These are phyloP conservation scores for Paraglomus occultum DNA, from an alignment of 192 early-diverging fungal species.

Conservation along the genomic window DNA sequence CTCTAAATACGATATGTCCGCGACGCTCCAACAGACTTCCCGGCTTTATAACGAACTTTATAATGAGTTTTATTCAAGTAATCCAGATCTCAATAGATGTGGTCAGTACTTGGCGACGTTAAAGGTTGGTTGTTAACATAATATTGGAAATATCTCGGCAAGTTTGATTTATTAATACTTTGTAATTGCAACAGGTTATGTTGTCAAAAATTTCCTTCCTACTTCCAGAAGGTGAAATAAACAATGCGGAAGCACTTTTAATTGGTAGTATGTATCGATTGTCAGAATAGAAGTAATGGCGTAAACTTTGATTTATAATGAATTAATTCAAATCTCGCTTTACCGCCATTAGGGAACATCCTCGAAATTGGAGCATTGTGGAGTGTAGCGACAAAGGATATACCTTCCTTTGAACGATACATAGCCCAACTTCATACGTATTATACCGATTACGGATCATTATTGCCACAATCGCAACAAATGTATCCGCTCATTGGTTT, in stretches of 20 bases:
- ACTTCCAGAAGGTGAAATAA: constrained; percentile 42
- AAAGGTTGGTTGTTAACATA: constrained; percentile 52
- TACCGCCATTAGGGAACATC: constrained; percentile 65
- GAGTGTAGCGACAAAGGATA: constrained; percentile 83
- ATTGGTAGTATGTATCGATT: constrained; percentile 50
- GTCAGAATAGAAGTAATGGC: background rate
- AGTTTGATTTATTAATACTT: background rate
- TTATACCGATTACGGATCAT: constrained; percentile 73
- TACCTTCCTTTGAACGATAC: constrained; percentile 94
- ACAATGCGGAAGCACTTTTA: constrained; percentile 45
- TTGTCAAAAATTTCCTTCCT: constrained; percentile 49
- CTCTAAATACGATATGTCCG: background rate
- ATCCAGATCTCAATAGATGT: constrained; percentile 69
- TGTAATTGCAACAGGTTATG: constrained; percentile 39
- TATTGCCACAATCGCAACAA: constrained; percentile 72
- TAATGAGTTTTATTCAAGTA: constrained; percentile 63
- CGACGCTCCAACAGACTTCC: constrained; percentile 41
- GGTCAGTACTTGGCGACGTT: constrained; percentile 60
- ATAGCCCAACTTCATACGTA: constrained; percentile 88
- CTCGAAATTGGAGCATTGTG: constrained; percentile 89
- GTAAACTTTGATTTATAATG: background rate
- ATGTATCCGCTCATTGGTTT: constrained; percentile 90
- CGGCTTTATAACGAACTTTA: constrained; percentile 56
- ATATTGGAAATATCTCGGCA: background rate
- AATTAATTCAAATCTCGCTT: background rate